Base-by-base conservation (phyloP, 2,329 filamentous ascomycete genomes). In the Huntiella omanensis region DNA sequence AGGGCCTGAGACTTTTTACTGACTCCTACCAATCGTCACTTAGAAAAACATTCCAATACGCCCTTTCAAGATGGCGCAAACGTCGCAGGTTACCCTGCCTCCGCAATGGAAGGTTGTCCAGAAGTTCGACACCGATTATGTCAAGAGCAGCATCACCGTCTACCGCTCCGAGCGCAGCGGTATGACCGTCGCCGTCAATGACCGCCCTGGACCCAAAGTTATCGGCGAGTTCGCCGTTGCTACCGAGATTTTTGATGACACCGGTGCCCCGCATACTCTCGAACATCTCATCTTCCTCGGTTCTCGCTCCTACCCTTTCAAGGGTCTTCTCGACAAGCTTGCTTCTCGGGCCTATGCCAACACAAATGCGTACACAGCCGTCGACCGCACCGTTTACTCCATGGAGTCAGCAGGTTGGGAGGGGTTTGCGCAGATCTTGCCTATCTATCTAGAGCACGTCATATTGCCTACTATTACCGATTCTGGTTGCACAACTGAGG, bases 231-330 rank as follows among this genome's bases (percentile, higher is more conserved):
- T 98, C 62, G 81, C 87, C 33, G 71, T 98, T 45, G 91, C 91
- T 33, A 98, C 91, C 3, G 91, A 98, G 63, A 96, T 98, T 55
- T 81, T 93, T 55, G 91, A 98, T 64, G 86, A 98, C 60, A 96
- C 88, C 8, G 91, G 91, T 36, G 83, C 91, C 11, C 91, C 83
- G 4, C 83, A 88, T 57, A 87, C 83, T 0, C 68, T 88, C n/a
- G 81, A 88, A 62, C 81, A 87, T 59, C 64, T 88, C 11, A 69
- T 83, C 52, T 88, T 87, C 58, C 86, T 87, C 80, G 91, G 91
- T 22, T 96, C 91, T 17, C 86, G 83, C 59, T 92, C 73, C 58
- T 96, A 94, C 60, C 80, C 75, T 50, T 96, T 93, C 67, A 96
- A 96, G 61, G 91, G 91, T 1, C 77, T 98, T 36, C 71, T 98